These are phyloP conservation scores for Fusarium sarcochroum DNA, from an alignment of 2,329 filamentous ascomycete species.

Conservation along the genomic window DNA sequence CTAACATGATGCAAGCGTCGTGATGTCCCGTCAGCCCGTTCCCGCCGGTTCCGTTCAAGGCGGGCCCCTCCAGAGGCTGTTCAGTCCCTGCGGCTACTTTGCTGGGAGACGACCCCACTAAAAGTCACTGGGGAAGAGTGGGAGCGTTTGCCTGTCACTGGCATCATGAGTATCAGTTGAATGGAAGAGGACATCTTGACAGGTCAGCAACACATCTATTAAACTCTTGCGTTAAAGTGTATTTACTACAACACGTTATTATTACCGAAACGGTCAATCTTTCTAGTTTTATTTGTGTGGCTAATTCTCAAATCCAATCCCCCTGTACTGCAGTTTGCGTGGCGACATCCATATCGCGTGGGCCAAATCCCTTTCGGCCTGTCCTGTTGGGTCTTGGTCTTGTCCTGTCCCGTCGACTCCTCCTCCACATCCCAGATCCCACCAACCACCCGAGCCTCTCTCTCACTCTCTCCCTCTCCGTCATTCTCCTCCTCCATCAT, in stretches of 20 bases:
- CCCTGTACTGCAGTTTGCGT: constrained; percentile 14
- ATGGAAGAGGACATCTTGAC: background rate
- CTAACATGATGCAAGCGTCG: constrained; percentile 28
- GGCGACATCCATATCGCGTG: constrained; percentile 40
- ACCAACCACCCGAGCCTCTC: constrained; percentile 37
- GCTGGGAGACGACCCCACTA: constrained; percentile 19
- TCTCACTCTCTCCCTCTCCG: constrained; percentile 32
- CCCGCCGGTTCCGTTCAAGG: constrained; percentile 35
- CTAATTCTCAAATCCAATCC: background rate
- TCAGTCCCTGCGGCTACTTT: constrained; percentile 12
- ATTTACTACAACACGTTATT: too few species aligned
- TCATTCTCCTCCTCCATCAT: constrained; percentile 30
- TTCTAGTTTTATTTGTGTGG: too few species aligned
- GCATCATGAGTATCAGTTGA: constrained; percentile 6
- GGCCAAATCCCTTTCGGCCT: constrained; percentile 28
- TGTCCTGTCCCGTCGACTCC: constrained; percentile 9
- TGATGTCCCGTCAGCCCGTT: constrained; percentile 16
- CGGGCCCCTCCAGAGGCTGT: constrained; percentile 15
- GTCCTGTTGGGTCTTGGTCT: background rate
- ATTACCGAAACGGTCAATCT: too few species aligned
- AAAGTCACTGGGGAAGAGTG: background rate
- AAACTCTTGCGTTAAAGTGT: too few species aligned
- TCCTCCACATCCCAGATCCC: constrained; percentile 39
- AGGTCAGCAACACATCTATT: too few species aligned
- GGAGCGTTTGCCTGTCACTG: constrained; percentile 4